phyloP scores from a whole-genome alignment of 108 stramenopile genomes.

The Pseudonitzschia multiseries region DNA sequence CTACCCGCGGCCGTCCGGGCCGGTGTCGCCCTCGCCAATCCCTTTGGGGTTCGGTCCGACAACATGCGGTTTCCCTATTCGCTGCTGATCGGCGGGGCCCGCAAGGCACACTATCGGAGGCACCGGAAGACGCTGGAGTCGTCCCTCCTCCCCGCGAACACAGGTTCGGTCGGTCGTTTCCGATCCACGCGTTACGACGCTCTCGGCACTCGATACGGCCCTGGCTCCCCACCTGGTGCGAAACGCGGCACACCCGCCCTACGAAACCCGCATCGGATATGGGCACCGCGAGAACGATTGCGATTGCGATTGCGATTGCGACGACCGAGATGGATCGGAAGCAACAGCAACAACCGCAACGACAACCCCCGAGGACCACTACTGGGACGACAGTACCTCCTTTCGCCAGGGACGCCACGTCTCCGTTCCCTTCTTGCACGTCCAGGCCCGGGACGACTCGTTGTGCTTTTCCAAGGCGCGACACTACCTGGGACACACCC shows the following conservation, averaged over 20 bases:
- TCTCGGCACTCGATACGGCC: constrained; percentile 53
- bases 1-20: constrained; percentile 49
- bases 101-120: constrained; percentile 41
- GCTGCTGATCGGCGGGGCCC: constrained; percentile 44
- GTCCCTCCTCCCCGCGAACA: neutral
- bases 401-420: constrained; percentile 52
- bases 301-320: neutral
- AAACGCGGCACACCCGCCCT: constrained; percentile 48
- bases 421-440: constrained; percentile 51
- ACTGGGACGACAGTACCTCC: constrained; percentile 62
- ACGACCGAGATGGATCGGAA: neutral
- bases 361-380: constrained; percentile 27
- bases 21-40: constrained; percentile 60
- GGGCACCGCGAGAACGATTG: constrained; percentile 1
- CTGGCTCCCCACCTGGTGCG: constrained; percentile 46
- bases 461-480: constrained; percentile 23
- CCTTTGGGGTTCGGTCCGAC: constrained; percentile 45
- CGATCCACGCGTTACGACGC: constrained; percentile 31
- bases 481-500: constrained; percentile 34
- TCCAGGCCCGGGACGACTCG: constrained; percentile 58
- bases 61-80: constrained; percentile 44
- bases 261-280: constrained; percentile 44
- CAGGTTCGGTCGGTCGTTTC: no score
- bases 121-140: constrained; percentile 22
- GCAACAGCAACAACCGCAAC: neutral